A percentile compares a stretch with the other conserved stretches of the same genome.
These are phyloP conservation scores for Chlorophyllum brunneum DNA, from an alignment of 768 basidiomycete species.

Conservation along the genomic window DNA sequence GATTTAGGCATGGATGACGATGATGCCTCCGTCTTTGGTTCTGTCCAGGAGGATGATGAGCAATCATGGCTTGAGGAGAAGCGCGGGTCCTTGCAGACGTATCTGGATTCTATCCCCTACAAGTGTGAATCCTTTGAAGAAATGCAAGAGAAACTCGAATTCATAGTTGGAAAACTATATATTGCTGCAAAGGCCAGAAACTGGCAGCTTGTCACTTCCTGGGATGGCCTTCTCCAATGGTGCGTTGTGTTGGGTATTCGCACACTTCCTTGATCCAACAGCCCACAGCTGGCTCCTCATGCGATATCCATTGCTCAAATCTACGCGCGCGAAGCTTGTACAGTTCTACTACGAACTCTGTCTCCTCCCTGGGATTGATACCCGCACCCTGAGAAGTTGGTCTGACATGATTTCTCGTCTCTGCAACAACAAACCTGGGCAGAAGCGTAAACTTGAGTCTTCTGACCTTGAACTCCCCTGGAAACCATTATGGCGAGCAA, in stretches of 20 bases:
- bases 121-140: conserved; percentile 65
- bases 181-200: conserved; percentile 72
- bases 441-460: conserved; percentile 62
- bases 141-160: conserved; percentile 67
- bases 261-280: neutral
- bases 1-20: conserved; percentile 53
- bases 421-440: conserved; percentile 60
- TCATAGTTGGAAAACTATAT: conserved; percentile 64
- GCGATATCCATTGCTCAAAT: conserved; percentile 71
- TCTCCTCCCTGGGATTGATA: conserved; percentile 71
- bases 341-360: conserved; percentile 77
- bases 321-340: conserved; percentile 69
- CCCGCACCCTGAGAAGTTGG: conserved; percentile 69
- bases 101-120: conserved; percentile 69
- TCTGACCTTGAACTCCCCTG: conserved; percentile 69
- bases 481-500: conserved; percentile 69
- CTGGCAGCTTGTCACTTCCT: conserved; percentile 69
- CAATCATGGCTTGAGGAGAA: conserved; percentile 52
- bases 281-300: conserved; percentile 68
- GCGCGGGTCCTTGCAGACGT: conserved; percentile 55
- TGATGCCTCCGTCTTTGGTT: conserved; percentile 41
- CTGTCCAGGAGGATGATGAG: conserved; percentile 33
- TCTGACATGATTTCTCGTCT: conserved; percentile 75
- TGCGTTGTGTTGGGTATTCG: conserved; percentile 24
- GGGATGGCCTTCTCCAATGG: conserved; percentile 83